These are phyloP conservation scores for Pseudocercospora vitis DNA, from an alignment of 2,329 filamentous ascomycete species.

Conservation along the genomic window DNA sequence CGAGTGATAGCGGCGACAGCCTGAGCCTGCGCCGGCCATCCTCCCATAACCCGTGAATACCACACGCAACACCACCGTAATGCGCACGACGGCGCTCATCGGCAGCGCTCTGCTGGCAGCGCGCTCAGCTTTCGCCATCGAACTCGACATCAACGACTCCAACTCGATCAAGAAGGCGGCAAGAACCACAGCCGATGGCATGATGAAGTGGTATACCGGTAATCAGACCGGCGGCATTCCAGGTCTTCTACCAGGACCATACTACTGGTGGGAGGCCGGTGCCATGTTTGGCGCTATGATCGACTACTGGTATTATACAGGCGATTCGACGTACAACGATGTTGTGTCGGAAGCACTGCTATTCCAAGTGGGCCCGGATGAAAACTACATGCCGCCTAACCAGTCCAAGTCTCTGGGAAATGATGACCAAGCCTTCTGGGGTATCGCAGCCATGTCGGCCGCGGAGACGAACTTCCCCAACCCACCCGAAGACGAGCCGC, in stretches of 20 bases:
- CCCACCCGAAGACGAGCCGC: conserved; percentile 43
- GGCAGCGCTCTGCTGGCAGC: conserved; percentile 28
- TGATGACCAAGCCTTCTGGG: conserved; percentile 61
- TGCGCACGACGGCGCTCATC: conserved; percentile 21
- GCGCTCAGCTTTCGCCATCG: conserved; percentile 25
- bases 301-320: conserved; percentile 70
- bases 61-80: conserved; percentile 9
- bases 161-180: conserved; percentile 49
- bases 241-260: conserved; percentile 61
- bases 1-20: not conserved
- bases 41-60: not conserved
- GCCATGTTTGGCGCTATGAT: conserved; percentile 65
- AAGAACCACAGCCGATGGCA: conserved; percentile 46
- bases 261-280: conserved; percentile 74
- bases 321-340: conserved; percentile 63
- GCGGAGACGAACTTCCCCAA: conserved; percentile 54
- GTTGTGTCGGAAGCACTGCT: conserved; percentile 59
- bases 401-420: conserved; percentile 50
- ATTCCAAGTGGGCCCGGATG: conserved; percentile 59
- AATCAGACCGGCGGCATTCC: conserved; percentile 53
- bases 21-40: not conserved
- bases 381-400: conserved; percentile 58
- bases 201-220: conserved; percentile 55
- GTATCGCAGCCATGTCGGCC: conserved; percentile 56
- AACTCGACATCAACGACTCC: conserved; percentile 26